Conservation (phyloP, 768 basidiomycete genomes). For the Clathrus columnatus region DNA sequence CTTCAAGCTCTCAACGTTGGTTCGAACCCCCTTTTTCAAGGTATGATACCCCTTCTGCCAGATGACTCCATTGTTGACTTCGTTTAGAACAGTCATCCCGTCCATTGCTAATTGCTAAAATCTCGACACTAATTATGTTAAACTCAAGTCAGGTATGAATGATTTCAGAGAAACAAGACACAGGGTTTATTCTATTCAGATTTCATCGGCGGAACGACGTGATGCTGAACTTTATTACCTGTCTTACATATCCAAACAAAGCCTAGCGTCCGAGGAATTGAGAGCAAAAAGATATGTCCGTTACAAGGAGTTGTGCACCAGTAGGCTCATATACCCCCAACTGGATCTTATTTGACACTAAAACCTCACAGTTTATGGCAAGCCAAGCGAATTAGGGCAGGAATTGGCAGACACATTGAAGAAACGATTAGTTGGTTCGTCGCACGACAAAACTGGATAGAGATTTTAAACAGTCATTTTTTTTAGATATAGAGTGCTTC, state of each 20-base stretch:
- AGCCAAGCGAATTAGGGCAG: background rate
- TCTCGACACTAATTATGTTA: slow-evolving; percentile 51
- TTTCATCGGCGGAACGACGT: slow-evolving; percentile 58
- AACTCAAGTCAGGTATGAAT: slow-evolving; percentile 56
- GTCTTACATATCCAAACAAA: slow-evolving; percentile 47
- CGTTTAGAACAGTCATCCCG: slow-evolving; percentile 33
- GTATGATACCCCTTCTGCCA: slow-evolving; percentile 29
- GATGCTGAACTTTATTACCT: slow-evolving; percentile 83
- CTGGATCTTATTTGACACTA: background rate
- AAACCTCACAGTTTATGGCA: slow-evolving; percentile 11
- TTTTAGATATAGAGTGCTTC: slow-evolving; percentile 1
- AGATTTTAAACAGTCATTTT: background rate
- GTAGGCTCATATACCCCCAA: slow-evolving; percentile 33
- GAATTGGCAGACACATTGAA: slow-evolving; percentile 12
- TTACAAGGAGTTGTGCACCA: slow-evolving; percentile 53
- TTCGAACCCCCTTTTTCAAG: slow-evolving; percentile 57
- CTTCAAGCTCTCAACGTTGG: slow-evolving; percentile 52
- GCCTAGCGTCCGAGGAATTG: slow-evolving; percentile 33
- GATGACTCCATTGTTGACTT: background rate
- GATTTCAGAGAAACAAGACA: slow-evolving; percentile 2
- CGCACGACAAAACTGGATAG: background rate
- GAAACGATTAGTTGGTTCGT: slow-evolving; percentile 17
- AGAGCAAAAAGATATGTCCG: slow-evolving; percentile 48
- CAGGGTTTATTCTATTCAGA: slow-evolving; percentile 30
- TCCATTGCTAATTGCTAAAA: slow-evolving; percentile 55